Base-by-base conservation (phyloP, 768 basidiomycete genomes). In the Naganishia onofrii region DNA sequence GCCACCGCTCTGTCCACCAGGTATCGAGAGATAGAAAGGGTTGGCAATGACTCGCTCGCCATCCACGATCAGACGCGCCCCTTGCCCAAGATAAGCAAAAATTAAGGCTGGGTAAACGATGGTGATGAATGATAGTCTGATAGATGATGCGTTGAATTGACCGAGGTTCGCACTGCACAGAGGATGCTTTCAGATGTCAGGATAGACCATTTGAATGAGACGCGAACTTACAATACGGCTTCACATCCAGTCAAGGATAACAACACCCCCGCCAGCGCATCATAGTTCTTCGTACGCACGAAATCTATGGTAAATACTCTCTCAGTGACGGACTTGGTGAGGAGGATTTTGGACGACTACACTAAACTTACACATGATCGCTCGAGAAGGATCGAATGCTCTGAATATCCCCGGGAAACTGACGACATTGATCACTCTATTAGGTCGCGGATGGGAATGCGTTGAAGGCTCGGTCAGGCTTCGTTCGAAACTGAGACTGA, bases 51-150 rank as follows among this genome's bases (percentile, higher is more conserved):
- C 84, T 0, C 53, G 72, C 29, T 84, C 83, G 5, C 86, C 85
- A 68, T 87, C 83, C 2, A 73, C 67, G 70, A 89, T 85, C 44
- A 90, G 79, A 2, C 85, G 83, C 13, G 89, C 86, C 17, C 89
- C 89, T 79, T 90, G 89, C 1, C 89, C 89, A 21, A 90, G 85
- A 74, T 90, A 90, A 7, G 87, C 86, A 0, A 90, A 82, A 0
- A 87, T 70, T 44, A 90, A 81, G 19, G 84, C 84, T 0, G 88
- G 88, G 74, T 87, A 89, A 0, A 86, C 87, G 64, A 87, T 80
- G 13, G 66, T 71, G 28, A 77, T 75, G 75, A 89, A 89, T 64
- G 81, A 56, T 69, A 86, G 84, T 70, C 85, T 84, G 63, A 89
- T 89, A 8, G 87, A 86, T 8, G 80, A 53, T 15, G 83, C 85